These are phyloP conservation scores for Durio zibethinus DNA, from an alignment of 345 rosid species.

Conservation along the genomic window DNA sequence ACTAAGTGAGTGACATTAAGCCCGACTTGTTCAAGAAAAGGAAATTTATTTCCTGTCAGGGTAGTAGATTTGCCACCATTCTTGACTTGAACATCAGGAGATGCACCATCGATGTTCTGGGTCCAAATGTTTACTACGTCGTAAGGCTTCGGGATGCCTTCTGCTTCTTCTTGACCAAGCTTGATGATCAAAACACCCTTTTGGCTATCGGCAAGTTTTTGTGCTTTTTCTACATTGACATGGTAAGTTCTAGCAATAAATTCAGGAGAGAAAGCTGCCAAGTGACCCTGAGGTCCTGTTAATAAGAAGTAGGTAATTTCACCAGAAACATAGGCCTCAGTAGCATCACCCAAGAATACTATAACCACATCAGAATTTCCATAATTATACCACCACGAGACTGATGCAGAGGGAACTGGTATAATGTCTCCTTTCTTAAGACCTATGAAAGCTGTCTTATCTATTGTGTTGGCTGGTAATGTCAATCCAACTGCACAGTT, in stretches of 20 bases:
- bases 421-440: slow-evolving; percentile 29
- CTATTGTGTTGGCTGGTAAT: slow-evolving; percentile 5
- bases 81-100: slow-evolving; percentile 14
- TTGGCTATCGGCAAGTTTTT: slow-evolving; percentile 22
- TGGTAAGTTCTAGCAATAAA: slow-evolving; percentile 16
- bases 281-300: slow-evolving; percentile 17
- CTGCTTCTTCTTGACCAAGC: slow-evolving; percentile 15
- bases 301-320: slow-evolving; percentile 31
- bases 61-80: slow-evolving; percentile 18
- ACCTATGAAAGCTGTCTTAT: slow-evolving; percentile 14
- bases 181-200: slow-evolving; percentile 16
- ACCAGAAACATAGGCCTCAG: slow-evolving; percentile 23
- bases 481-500: slow-evolving; percentile 29
- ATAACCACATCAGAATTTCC: slow-evolving; percentile 23
- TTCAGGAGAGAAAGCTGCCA: slow-evolving; percentile 29
- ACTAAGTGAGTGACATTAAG: slow-evolving; percentile 5
- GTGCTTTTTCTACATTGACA: slow-evolving; percentile 11
- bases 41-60: slow-evolving; percentile 4
- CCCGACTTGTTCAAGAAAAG: slow-evolving; percentile 27
- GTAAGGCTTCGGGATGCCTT: not conserved
- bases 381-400: slow-evolving; percentile 43
- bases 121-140: not conserved
- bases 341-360: slow-evolving; percentile 29
- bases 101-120: slow-evolving; percentile 6
- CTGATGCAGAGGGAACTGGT: slow-evolving; percentile 22